Evolutionary conservation across 768 basidiomycete species (phyloP).

Genomic region (Xerocomellus amylosporus): DNA sequence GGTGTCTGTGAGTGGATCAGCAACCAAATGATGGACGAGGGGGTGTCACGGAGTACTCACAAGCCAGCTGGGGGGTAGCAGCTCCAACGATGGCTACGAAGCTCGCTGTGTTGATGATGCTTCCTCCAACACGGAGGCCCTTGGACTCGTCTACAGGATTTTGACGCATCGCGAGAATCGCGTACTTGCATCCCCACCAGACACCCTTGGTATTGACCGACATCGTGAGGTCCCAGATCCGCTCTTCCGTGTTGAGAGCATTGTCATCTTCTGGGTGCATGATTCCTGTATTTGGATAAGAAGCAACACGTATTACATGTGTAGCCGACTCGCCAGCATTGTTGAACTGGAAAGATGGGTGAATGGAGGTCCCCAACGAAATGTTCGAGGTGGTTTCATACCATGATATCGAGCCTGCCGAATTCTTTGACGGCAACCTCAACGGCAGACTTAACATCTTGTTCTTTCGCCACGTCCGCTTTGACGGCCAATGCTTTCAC

Average conservation of each 20-base stretch:
- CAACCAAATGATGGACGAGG: neutral
- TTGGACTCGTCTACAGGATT: conserved; percentile 82
- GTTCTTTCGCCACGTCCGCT: conserved; percentile 88
- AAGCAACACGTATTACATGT: neutral
- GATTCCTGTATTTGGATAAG: conserved; percentile 57
- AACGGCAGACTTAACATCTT: conserved; percentile 78
- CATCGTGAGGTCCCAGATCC: conserved; percentile 93
- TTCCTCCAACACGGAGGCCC: conserved; percentile 78
- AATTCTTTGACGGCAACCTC: conserved; percentile 77
- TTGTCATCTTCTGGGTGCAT: conserved; percentile 97
- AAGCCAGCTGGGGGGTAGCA: conserved; percentile 97
- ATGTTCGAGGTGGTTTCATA: conserved; percentile 33
- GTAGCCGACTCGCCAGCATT: conserved; percentile 63
- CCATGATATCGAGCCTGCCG: conserved; percentile 95
- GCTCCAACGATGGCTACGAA: conserved; percentile 96
- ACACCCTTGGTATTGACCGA: conserved; percentile 97
- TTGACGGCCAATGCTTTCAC: conserved; percentile 66
- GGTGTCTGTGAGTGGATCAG: conserved; percentile 60
- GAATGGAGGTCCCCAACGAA: neutral
- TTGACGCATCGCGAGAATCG: conserved; percentile 92
- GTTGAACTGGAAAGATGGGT: conserved; percentile 64
- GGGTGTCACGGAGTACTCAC: conserved; percentile 37
- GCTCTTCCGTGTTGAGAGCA: conserved; percentile 94
- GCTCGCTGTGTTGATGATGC: conserved; percentile 97
- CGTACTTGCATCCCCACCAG: conserved; percentile 99